A percentile compares a stretch with the other conserved stretches of the same genome.
Conservation (phyloP, 2,329 filamentous ascomycete species). For the Trichoderma breve region DNA sequence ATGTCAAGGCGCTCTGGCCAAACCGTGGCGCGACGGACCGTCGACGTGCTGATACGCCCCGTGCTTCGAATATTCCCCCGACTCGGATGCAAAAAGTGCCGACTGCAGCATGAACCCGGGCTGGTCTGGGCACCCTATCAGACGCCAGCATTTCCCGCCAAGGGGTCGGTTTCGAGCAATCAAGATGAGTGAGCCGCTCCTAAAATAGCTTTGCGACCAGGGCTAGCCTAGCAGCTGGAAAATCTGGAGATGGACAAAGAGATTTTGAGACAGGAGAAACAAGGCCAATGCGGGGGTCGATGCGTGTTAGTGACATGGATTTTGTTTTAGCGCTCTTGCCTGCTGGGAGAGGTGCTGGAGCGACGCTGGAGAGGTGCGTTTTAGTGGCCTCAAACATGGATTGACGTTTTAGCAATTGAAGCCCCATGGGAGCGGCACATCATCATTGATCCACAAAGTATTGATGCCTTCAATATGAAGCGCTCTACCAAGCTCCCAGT, state of each 20-base stretch:
- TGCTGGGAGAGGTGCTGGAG: not conserved
- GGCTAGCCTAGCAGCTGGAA: not conserved
- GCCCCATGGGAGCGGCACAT: not conserved
- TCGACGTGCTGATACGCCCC: constrained; percentile 3
- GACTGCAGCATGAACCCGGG: not conserved
- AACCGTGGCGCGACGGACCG: constrained; percentile 5
- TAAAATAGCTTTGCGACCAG: not conserved
- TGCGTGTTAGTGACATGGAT: not conserved
- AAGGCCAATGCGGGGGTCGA: not conserved
- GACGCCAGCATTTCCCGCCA: not conserved
- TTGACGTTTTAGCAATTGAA: not conserved
- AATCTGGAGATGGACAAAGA: constrained; percentile 2
- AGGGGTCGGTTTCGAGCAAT: not conserved
- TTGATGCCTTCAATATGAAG: not conserved
- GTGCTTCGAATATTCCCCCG: constrained; percentile 14
- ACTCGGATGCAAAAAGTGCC: constrained; percentile 13
- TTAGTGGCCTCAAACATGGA: not conserved
- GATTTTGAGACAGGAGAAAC: not conserved
- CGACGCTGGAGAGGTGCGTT: not conserved
- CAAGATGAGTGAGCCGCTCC: not conserved
- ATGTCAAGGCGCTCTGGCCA: not conserved
- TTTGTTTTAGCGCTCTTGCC: not conserved
- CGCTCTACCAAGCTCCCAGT: too few species aligned
- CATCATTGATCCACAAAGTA: too few species aligned
- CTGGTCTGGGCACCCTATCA: not conserved